Conservation (phyloP, 2,329 filamentous ascomycete genomes). For the Pleurostoma richardsiae region DNA sequence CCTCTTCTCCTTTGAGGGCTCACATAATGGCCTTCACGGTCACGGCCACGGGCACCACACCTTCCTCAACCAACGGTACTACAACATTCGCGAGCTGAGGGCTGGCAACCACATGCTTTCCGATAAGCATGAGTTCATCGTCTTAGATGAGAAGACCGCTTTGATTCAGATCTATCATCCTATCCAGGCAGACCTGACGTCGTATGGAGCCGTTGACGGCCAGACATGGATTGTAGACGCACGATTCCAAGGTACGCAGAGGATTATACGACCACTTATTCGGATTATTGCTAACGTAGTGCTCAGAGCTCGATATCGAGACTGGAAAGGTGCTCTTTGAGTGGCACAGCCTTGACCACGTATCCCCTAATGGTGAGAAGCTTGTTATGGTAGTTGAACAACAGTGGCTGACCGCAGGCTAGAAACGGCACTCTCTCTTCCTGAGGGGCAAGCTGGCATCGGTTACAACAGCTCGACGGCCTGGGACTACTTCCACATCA, state of each 20-base stretch:
- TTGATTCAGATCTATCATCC: constrained; percentile 50
- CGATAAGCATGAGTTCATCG: constrained; percentile 51
- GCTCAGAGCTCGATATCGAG: constrained; percentile 39
- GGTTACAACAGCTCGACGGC: constrained; percentile 19
- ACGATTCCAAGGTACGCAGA: constrained; percentile 42
- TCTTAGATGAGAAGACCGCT: constrained; percentile 46
- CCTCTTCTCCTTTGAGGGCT: constrained; percentile 48
- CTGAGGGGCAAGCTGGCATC: constrained; percentile 31
- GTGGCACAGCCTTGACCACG: constrained; percentile 24
- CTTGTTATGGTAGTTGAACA: too few relatives aligned
- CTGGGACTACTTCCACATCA: constrained; percentile 49
- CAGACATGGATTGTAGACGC: constrained; percentile 53
- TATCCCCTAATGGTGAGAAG: constrained; percentile 8
- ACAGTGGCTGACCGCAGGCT: neutral
- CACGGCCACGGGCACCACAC: constrained; percentile 50
- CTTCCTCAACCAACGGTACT: constrained; percentile 48
- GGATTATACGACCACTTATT: constrained; percentile 3
- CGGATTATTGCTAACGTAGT: neutral
- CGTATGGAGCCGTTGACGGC: constrained; percentile 37
- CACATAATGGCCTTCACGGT: constrained; percentile 44
- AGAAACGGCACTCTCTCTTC: constrained; percentile 40
- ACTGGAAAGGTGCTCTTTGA: constrained; percentile 50
- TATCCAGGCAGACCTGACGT: constrained; percentile 34
- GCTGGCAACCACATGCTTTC: constrained; percentile 45
- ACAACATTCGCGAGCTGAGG: constrained; percentile 46